Conservation (phyloP, 192 early-diverging fungal species). For the Cladochytrium replicatum region DNA sequence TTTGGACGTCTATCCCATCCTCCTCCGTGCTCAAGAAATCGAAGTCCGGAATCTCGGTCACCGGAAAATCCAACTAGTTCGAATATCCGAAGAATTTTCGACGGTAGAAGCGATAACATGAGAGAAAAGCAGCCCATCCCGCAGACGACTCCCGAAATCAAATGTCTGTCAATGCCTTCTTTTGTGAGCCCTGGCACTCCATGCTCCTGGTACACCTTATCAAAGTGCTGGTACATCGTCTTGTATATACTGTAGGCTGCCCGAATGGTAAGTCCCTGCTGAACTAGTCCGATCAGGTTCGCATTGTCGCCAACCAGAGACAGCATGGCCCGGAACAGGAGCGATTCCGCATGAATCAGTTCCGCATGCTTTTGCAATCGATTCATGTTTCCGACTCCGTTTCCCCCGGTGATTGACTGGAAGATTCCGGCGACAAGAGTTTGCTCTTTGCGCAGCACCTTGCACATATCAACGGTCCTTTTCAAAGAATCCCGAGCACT, state of each 20-base stretch:
- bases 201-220: slow-evolving; percentile 25
- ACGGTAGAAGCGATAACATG: slow-evolving; percentile 65
- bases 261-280: slow-evolving; percentile 69
- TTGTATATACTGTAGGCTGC: slow-evolving; percentile 56
- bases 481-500: slow-evolving; percentile 52
- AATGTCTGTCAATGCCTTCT: slow-evolving; percentile 68
- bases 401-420: slow-evolving; percentile 29
- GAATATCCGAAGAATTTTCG: slow-evolving; percentile 57
- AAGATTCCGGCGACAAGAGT: slow-evolving; percentile 14
- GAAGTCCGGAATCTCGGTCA: slow-evolving; percentile 65
- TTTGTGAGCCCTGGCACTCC: slow-evolving; percentile 23
- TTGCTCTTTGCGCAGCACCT: slow-evolving; percentile 48
- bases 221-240: slow-evolving; percentile 20
- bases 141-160: slow-evolving; percentile 69
- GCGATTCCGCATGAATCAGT: slow-evolving; percentile 70
- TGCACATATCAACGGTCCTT: slow-evolving; percentile 49
- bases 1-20: slow-evolving; percentile 48
- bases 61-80: slow-evolving; percentile 78
- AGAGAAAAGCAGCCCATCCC: slow-evolving; percentile 73
- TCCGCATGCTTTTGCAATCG: slow-evolving; percentile 62
- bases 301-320: slow-evolving; percentile 65
- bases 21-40: slow-evolving; percentile 57
- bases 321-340: slow-evolving; percentile 62
- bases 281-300: slow-evolving; percentile 62
- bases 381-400: slow-evolving; percentile 40